Evolutionary conservation across 2,329 filamentous ascomycete species (phyloP), one percentile per base, ranked within the genome.

Genomic region (Epichloe typhina): DNA sequence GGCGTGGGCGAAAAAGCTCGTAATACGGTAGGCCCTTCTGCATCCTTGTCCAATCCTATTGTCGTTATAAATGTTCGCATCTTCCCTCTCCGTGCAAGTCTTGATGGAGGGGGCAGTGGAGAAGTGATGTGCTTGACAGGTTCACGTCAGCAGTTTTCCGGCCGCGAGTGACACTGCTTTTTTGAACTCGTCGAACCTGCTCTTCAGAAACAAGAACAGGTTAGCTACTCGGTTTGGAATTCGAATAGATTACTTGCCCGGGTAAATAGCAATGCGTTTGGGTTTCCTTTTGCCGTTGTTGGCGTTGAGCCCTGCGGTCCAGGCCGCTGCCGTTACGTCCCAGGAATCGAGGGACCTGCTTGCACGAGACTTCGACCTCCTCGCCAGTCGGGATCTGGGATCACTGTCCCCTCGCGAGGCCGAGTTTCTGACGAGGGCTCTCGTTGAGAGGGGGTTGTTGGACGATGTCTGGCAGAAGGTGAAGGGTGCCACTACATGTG

Each of bases 401-500:
- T 35, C 46, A 15, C 19, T 51, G 15, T 52, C 47, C 39, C 9
- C 44, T 12, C 38, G 19, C 5, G 50, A 50, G 11, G 19, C 39
- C 7, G 44, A 35, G 5, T 4, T 42, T 13, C 31, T 44, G 39
- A 47, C 31, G 31, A 54, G 41, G 36, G 54, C 38, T 17, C 43
- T 57, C 31, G 47, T 55, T 36, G 33, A 53, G 4, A 49, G 54
- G 15, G 46, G 52, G 3, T 33, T 56, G 13, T 44, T 50, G 3
- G 55, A 60, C 4, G 56, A 59, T 19, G 55, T 64, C 26, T 59
- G 60, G 57, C 46, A 59, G 13, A 50, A 56, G 26, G 53, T 64
- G 37, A 58, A 62, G 50, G 47, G 54, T 35, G 56, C 49, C 6
- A 53, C 58, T 2, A 56, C 57, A 5, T 64, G 62, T 43, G 45